Percentiles rank a stretch among this genome's conserved stretches.
These are phyloP conservation scores for Acanthamoeba divionensis DNA, from an alignment of 208 protist species.

Conservation along the genomic window DNA sequence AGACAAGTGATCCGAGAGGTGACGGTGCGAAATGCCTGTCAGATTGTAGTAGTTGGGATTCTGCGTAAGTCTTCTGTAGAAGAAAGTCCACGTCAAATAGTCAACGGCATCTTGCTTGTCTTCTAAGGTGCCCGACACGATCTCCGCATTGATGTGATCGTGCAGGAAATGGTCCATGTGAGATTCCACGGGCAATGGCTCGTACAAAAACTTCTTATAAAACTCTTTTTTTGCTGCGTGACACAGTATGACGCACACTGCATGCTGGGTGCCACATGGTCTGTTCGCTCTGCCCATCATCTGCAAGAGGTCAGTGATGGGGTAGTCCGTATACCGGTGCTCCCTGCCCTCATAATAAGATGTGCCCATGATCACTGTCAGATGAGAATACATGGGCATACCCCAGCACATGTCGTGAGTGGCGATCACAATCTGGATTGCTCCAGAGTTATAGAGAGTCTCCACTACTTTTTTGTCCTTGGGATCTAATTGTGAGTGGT, in stretches of 20 bases:
- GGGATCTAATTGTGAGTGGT: slow-evolving; percentile 70
- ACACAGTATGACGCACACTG: slow-evolving; percentile 76
- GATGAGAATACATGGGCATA: slow-evolving; percentile 47
- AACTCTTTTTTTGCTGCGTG: slow-evolving; percentile 81
- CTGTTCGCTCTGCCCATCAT: slow-evolving; percentile 83
- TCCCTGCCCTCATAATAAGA: slow-evolving; percentile 71
- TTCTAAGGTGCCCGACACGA: slow-evolving; percentile 93
- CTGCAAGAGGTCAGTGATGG: slow-evolving; percentile 83
- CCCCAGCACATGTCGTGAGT: slow-evolving; percentile 71
- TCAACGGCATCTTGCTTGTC: slow-evolving; percentile 89
- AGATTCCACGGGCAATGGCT: slow-evolving; percentile 83
- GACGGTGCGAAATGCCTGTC: slow-evolving; percentile 74
- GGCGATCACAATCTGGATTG: slow-evolving; percentile 71
- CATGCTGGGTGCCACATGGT: background rate
- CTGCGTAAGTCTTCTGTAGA: slow-evolving; percentile 83
- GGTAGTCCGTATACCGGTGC: slow-evolving; percentile 75
- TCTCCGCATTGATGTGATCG: slow-evolving; percentile 98
- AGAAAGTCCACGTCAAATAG: slow-evolving; percentile 89
- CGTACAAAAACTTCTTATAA: slow-evolving; percentile 83
- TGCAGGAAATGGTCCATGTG: slow-evolving; percentile 87
- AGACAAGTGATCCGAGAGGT: slow-evolving; percentile 87
- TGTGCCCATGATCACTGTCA: slow-evolving; percentile 78
- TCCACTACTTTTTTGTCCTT: slow-evolving; percentile 56
- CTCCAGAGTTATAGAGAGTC: slow-evolving; percentile 52
- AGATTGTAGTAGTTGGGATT: slow-evolving; percentile 92